Evolutionary conservation across 495 filamentous ascomycete species (phyloP), one percentile per base, ranked within the genome.

Genomic region (Melanomma pulvis-pyrius): DNA sequence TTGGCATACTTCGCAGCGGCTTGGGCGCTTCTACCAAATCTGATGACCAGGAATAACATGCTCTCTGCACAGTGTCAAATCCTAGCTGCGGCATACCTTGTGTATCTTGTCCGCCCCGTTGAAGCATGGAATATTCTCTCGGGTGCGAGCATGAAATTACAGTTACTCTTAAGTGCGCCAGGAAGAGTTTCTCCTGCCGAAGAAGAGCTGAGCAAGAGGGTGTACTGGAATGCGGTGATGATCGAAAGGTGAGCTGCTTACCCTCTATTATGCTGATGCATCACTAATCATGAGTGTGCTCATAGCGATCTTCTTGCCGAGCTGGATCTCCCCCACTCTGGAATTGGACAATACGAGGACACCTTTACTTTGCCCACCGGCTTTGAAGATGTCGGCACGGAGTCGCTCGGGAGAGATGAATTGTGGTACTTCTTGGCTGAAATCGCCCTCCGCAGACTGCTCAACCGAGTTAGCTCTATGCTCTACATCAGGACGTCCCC

Each of bases 381-480:
- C 8, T 93, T 93, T 71, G 87, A 90, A 68, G 85, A 86, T 61
- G 75, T 76, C 24, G 59, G 75, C 70, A 21, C 86, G 25, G 83
- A 87, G 22, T 59, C 73, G 15, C 82, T 86, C 6, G 87, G 88
- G 12, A 84, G 86, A 53, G 90, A 92, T 66, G 89, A 92, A 56
- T 79, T 92, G 32, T 92, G 90, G 90, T 92, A 93, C 73, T 92
- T 92, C 72, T 76, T 92, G 61, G 89, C 89, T 30, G 90, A 93
- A 72, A 92, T 93, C 61, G 89, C 89, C 19, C 77, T 93, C 12
- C 84, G 89, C 51, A 81, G 90, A 61, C 83, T 92, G 11, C 82
- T 92, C 58, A 93, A 92, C 73, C 83, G 88, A 51, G 90, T 92
- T 69, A 90, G 86, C 76, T 88, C 92, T 74, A 84, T 92, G 68